Base-by-base conservation (phyloP, 805 yeast species). In the Metschnikowia lochheadii region DNA sequence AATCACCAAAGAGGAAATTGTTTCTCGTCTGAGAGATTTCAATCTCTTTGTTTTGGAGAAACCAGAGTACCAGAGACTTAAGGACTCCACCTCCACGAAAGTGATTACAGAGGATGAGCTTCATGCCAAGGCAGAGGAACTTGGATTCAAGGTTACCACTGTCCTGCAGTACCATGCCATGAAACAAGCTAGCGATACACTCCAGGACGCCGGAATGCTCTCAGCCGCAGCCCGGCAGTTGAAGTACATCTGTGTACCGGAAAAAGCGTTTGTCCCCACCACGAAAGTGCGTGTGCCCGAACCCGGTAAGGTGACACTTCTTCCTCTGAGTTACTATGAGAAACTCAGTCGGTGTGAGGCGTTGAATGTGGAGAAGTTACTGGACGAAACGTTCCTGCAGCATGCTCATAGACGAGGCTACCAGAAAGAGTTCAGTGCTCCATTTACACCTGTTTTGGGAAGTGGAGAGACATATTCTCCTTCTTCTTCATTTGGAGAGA, bases 321-420 rank as follows among this genome's bases (percentile, higher is more conserved):
- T 86, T 33, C 90, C 92, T 5, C 70, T 77, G 5, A 74, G 83
- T 1, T 85, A 85, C 62, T 86, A 83, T 65, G 78, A 79, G 55
- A 80, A 80, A 61, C 66, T 86, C 53, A 62, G 79, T 29, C 75
- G 78, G 49, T 74, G 68, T 20, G 80, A 76, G 44, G 49, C 68
- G 1, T 61, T 75, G 58, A 68, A 73, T 23, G 63, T 79, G 44
- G 80, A 76, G 43, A 74, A 74, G 54, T 67, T 78, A 2, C 56
- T 73, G 0, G 77, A 78, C 49, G 81, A 75, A 1, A 70, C 67
- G 6, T 67, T 81, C 51, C 70, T 66, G 53, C 63, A 65, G 15
- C 73, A 79, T 55, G 81, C 80, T 3, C 72, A 63, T 49, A 75
- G 70, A 62, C 72, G 84, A 56, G 85, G 85, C 0, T 75, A 70